phyloP scores from a whole-genome alignment of 345 rosid genomes.

The Turnera subulata region DNA sequence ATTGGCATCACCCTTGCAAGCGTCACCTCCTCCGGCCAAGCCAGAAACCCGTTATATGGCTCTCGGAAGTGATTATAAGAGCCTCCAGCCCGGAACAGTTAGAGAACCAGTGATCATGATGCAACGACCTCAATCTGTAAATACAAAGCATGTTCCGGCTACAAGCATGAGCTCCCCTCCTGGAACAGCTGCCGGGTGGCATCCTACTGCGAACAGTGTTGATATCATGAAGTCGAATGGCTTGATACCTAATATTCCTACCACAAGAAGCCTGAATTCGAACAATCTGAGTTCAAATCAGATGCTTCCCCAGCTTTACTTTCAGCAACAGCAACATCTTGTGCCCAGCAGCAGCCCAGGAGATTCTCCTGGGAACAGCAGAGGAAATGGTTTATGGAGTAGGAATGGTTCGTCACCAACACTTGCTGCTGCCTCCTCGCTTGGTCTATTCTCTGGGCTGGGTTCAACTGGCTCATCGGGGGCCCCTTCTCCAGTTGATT shows the following conservation, averaged over 20 bases:
- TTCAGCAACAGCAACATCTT: slow-evolving; percentile 53
- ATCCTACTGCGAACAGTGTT: slow-evolving; percentile 33
- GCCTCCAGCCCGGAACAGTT: slow-evolving; percentile 35
- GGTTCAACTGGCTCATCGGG: slow-evolving; percentile 55
- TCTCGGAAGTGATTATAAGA: slow-evolving; percentile 51
- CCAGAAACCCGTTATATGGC: slow-evolving; percentile 44
- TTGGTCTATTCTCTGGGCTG: slow-evolving; percentile 70
- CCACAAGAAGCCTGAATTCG: slow-evolving; percentile 37
- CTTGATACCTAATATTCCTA: slow-evolving; percentile 39
- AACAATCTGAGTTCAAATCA: slow-evolving; percentile 42
- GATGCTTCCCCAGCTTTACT: slow-evolving; percentile 38
- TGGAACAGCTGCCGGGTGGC: slow-evolving; percentile 48
- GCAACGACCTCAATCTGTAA: slow-evolving; percentile 66
- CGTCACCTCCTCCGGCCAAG: slow-evolving; percentile 43
- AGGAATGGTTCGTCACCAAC: slow-evolving; percentile 37
- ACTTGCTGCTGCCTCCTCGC: slow-evolving; percentile 70
- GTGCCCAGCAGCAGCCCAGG: slow-evolving; percentile 33
- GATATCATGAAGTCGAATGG: slow-evolving; percentile 60
- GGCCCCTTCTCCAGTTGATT: slow-evolving; percentile 62
- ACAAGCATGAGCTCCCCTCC: slow-evolving; percentile 50
- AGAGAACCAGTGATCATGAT: slow-evolving; percentile 64
- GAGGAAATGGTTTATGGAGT: slow-evolving; percentile 29
- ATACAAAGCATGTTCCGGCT: slow-evolving; percentile 42
- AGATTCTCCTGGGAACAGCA: slow-evolving; percentile 42
- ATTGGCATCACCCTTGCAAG: slow-evolving; percentile 52